Evolutionary conservation across 805 yeast genomes (phyloP), one percentile per base, ranked within the genome.

Genomic region (Helenozyma baotianmanensis): DNA sequence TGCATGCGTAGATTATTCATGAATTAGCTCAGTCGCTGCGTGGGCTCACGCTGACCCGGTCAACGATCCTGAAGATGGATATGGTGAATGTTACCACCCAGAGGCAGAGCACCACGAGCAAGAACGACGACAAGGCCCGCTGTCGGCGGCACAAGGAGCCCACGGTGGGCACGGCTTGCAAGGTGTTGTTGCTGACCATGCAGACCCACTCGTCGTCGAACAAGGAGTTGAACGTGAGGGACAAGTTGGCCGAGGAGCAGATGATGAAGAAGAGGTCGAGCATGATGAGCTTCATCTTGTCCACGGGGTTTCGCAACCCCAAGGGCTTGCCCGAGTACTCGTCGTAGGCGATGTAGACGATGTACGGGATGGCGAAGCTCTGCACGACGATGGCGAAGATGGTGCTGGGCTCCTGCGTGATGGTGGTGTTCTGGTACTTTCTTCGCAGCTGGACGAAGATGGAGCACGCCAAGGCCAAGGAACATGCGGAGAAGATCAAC

Each of bases 281-380:
- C 66, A 88, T 65, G 39, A 90, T 75, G 38, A 90, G 70, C 50
- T 84, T 72, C 68, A 92, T 74, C 54, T 92, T 92, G 15, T 83
- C 86, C 39, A 76, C 65, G 0, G 97, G 94, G 40, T 86, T 76
- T 46, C 98, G 72, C 27, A 92, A 67, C 0, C 98, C 98, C 30
- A 92, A 57, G 0, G 97, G 98, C 53, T 86, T 82, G 10, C 96
- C 94, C 15, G 80, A 74, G 58, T 86, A 90, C 58, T 92, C 98
- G 57, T 92, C 97, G 50, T 78, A 79, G 2, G 95, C 78, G 54
- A 90, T 85, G 57, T 85, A 88, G 3, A 80, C 60, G 35, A 88
- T 70, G 53, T 92, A 92, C 0, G 77, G 72, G 16, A 86, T 60
- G 3, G 96, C 95, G 40, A 79, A 67, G 18, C 86, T 65, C 50